phyloP scores from a whole-genome alignment of 1,284 basidiomycete species.

The Boletellus sp. region DNA sequence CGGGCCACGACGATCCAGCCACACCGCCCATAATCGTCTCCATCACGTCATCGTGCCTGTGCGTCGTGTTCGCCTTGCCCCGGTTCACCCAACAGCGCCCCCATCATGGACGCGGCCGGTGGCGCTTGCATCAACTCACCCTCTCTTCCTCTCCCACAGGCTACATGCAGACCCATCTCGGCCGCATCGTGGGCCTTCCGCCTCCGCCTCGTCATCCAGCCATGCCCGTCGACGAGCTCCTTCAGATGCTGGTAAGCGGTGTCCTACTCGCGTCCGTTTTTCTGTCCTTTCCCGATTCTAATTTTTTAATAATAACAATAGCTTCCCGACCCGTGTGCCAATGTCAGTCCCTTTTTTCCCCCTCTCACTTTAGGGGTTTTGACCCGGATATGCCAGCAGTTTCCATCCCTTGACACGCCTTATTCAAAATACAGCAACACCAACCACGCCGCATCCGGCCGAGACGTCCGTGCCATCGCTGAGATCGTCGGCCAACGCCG shows the following conservation, averaged over 20 bases:
- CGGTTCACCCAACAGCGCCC: not conserved
- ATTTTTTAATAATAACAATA: too few species aligned
- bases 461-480: slow-evolving; percentile 15
- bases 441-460: slow-evolving; percentile 17
- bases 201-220: slow-evolving; percentile 3
- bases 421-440: slow-evolving; percentile 21
- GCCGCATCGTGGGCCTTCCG: not conserved
- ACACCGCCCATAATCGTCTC: too few species aligned
- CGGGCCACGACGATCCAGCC: too few species aligned
- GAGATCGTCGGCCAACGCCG: slow-evolving; percentile 18
- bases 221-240: slow-evolving; percentile 12
- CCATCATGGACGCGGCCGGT: not conserved
- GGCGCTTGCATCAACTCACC: not conserved
- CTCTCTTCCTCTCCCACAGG: not conserved
- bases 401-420: slow-evolving; percentile 13
- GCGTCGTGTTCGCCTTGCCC: slow-evolving; percentile 4
- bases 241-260: slow-evolving; percentile 8
- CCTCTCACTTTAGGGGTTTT: not conserved
- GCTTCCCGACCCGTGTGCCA: slow-evolving; percentile 16
- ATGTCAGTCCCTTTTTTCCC: slow-evolving; percentile 5
- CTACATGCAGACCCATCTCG: slow-evolving; percentile 12
- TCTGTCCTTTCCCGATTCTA: not conserved
- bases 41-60: not conserved
- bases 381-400: not conserved
- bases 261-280: not conserved